Conservation (phyloP, 768 basidiomycete genomes). For the Boletus sensibilis region DNA sequence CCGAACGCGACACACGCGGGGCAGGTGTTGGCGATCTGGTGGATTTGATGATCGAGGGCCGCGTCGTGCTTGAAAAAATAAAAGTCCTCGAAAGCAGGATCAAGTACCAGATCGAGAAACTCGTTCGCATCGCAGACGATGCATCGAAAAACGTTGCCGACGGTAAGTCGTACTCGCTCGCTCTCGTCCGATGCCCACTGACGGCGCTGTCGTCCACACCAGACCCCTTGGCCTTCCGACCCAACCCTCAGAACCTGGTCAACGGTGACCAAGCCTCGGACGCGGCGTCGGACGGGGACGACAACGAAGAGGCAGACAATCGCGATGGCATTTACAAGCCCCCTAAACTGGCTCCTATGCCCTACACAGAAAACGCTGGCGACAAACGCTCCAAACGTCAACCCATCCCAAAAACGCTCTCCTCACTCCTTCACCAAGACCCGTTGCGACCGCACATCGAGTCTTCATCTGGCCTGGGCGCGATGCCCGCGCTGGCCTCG, state of each 20-base stretch:
- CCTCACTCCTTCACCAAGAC: constrained; percentile 49
- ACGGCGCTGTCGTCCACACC: constrained; percentile 4
- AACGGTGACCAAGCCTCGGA: constrained; percentile 37
- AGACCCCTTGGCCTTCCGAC: constrained; percentile 93
- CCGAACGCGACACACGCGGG: constrained; percentile 55
- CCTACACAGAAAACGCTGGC: constrained; percentile 63
- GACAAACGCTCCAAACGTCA: constrained; percentile 46
- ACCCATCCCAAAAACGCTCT: constrained; percentile 65
- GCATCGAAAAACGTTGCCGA: constrained; percentile 46
- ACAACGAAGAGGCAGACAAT: constrained; percentile 15
- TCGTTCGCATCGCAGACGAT: constrained; percentile 75
- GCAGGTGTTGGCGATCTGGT: constrained; percentile 69
- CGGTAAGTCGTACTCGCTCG: constrained; percentile 43
- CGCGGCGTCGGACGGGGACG: constrained; percentile 33
- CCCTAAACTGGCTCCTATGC: constrained; percentile 85
- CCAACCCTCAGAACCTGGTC: constrained; percentile 78
- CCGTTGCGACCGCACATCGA: constrained; percentile 67
- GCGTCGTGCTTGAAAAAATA: constrained; percentile 86
- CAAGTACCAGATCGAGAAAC: constrained; percentile 95
- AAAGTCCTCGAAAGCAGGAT: constrained; percentile 82
- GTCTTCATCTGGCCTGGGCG: constrained; percentile 70
- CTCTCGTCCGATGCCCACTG: neutral
- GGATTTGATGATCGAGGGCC: constrained; percentile 73
- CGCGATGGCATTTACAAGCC: constrained; percentile 72
- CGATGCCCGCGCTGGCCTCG: constrained; percentile 51